A percentile compares a stretch with the other conserved stretches of the same genome.
Conservation (phyloP, 306 rosid genomes). For the Quercus alba region DNA sequence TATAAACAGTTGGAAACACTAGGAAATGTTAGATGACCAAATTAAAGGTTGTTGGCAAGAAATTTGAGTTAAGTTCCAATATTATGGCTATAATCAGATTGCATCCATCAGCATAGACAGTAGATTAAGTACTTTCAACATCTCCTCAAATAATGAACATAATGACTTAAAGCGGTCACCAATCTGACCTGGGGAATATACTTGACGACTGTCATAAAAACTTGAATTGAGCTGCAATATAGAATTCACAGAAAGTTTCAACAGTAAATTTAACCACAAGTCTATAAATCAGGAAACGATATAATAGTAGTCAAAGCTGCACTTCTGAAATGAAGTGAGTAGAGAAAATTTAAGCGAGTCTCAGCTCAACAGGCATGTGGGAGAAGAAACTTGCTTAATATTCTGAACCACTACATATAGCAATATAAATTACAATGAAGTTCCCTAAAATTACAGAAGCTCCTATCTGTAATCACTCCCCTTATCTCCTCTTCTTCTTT, state of each 20-base stretch:
- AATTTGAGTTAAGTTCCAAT: neutral
- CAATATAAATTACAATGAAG: neutral
- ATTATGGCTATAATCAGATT: neutral
- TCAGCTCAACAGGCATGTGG: neutral
- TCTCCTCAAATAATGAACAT: neutral
- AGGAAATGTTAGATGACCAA: too few species aligned
- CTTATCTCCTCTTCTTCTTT: too few species aligned
- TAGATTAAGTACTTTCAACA: neutral
- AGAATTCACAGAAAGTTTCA: slow-evolving; percentile 15
- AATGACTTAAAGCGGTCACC: neutral
- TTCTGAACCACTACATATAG: neutral
- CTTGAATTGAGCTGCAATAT: slow-evolving; percentile 79
- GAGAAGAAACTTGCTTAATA: neutral
- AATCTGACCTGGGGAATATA: slow-evolving; percentile 86
- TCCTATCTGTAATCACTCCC: too few species aligned
- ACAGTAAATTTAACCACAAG: slow-evolving; percentile 3
- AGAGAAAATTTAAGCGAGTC: neutral
- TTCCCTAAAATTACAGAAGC: neutral
- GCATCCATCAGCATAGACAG: neutral
- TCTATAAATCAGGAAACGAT: neutral
- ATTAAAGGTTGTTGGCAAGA: too few species aligned
- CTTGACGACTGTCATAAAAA: slow-evolving; percentile 72
- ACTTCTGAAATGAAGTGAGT: neutral
- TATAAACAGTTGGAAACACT: too few species aligned
- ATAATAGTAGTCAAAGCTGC: neutral